Conservation (phyloP, 257 asterid species). For the Solanum acaule region DNA sequence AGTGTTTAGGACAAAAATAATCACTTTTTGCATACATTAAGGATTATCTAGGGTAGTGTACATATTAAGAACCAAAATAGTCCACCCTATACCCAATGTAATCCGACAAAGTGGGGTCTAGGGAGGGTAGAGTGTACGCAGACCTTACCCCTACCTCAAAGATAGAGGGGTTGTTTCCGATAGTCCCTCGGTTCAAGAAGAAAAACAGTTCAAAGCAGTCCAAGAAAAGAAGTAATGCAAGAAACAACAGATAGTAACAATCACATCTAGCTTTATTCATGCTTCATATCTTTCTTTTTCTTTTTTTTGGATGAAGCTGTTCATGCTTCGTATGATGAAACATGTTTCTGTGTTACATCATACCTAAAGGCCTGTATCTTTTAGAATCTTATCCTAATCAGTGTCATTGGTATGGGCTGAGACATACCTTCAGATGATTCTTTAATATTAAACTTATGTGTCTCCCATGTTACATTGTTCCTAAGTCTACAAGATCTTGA, state of each 20-base stretch:
- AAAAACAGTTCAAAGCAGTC: background rate
- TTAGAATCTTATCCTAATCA: constrained; percentile 34
- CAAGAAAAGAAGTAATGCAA: background rate
- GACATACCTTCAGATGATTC: constrained; percentile 28
- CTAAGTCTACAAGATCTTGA: constrained; percentile 18
- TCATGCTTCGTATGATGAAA: constrained; percentile 32
- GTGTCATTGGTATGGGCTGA: constrained; percentile 51
- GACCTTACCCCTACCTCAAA: background rate
- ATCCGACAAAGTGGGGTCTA: background rate
- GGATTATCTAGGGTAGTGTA: background rate
- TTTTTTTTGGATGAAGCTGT: background rate
- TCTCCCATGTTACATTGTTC: constrained; percentile 19
- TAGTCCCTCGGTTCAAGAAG: background rate
- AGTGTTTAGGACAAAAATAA: background rate
- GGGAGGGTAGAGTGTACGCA: background rate
- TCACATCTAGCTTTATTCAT: background rate
- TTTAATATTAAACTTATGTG: constrained; percentile 2
- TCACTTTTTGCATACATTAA: background rate
- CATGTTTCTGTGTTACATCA: background rate
- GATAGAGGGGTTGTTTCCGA: background rate
- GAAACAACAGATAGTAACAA: background rate
- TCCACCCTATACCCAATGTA: background rate
- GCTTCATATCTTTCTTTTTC: background rate
- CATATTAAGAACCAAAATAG: background rate
- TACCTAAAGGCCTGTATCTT: constrained; percentile 14